Evolutionary conservation across 1,284 basidiomycete genomes (phyloP), one percentile per base, ranked within the genome.

Genomic region (Neolentinus lepideus): DNA sequence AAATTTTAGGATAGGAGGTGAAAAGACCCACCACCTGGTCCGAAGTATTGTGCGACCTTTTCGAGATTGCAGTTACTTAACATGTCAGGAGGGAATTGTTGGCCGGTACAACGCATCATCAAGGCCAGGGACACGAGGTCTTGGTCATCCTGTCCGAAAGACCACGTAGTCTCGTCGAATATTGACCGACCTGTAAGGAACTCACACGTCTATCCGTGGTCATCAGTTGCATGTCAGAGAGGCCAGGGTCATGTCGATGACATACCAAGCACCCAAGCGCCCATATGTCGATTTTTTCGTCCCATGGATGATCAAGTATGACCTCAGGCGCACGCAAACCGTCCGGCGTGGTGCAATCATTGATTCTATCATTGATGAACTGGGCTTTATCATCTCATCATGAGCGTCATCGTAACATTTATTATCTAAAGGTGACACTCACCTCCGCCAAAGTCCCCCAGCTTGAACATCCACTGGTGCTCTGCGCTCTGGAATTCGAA

Each of bases 211-310:
- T 43, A 43, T 43, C 19, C 38, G 19, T 21, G 16, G 3, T 9
- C n/a, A 3, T 43, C 12, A 43, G 12, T 43, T 16, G 6, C 38
- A n/a, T 6, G 12, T 6, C 4, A 6, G 6, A 43, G n/a, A n/a
- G n/a, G 6, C 6, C 16, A 43, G 38, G 8, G 19, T n/a, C 8
- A 43, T 35, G 33, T n/a, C n/a, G n/a, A 21, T 6, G 16, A 43
- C 38, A 16, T 16, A 50, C 47, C 21, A 50, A 16, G 6, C 16
- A 25, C 6, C 47, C 47, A 12, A 50, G 47, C 4, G 22, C 27
- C 16, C 24, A 50, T 19, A 50, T 50, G 22, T 50, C 47, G 12
- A 50, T 29, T n/a, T 50, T 50, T 21, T 50, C 47, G 47, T 50
- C 47, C 47, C 47, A 50, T n/a, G 47, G 47, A 22, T 29, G 47